These are phyloP conservation scores for Cystobasidium sp. DNA, from an alignment of 1,284 basidiomycete species.

Conservation along the genomic window DNA sequence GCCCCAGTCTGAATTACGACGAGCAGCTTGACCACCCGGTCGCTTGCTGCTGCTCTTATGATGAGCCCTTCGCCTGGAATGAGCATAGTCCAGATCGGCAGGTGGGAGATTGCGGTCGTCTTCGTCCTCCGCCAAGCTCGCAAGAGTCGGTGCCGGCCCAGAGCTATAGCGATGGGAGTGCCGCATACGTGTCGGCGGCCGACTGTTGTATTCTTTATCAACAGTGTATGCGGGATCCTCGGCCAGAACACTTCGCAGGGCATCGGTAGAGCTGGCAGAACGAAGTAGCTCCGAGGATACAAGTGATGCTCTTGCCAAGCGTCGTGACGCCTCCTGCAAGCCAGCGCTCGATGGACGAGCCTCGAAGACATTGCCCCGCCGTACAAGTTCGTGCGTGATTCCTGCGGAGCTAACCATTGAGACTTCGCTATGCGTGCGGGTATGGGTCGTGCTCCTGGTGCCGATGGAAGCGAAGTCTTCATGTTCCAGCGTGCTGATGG, in stretches of 20 bases:
- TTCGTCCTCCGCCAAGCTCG: slow-evolving; percentile 37
- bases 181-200: neutral
- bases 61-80: slow-evolving; percentile 6
- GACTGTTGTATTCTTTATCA: neutral
- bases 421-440: slow-evolving; percentile 31
- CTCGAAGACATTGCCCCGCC: slow-evolving; percentile 29
- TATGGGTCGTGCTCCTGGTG: slow-evolving; percentile 19
- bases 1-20: slow-evolving; percentile 17
- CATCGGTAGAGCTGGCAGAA: slow-evolving; percentile 28
- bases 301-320: slow-evolving; percentile 31
- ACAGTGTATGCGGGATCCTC: slow-evolving; percentile 1
- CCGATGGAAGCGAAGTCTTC: slow-evolving; percentile 21
- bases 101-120: slow-evolving; percentile 6
- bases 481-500: slow-evolving; percentile 30
- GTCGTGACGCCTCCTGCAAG: slow-evolving; percentile 1
- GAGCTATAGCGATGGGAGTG: slow-evolving; percentile 28
- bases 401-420: slow-evolving; percentile 33
- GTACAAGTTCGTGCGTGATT: slow-evolving; percentile 36
- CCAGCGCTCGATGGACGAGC: slow-evolving; percentile 2
- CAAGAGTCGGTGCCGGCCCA: slow-evolving; percentile 40
- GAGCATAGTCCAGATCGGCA: neutral
- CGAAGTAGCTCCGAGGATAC: slow-evolving; percentile 32
- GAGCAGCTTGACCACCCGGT: neutral
- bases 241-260: neutral
- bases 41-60: neutral